phyloP scores from a whole-genome alignment of 257 asterid genomes.

The Henckelia pumila region DNA sequence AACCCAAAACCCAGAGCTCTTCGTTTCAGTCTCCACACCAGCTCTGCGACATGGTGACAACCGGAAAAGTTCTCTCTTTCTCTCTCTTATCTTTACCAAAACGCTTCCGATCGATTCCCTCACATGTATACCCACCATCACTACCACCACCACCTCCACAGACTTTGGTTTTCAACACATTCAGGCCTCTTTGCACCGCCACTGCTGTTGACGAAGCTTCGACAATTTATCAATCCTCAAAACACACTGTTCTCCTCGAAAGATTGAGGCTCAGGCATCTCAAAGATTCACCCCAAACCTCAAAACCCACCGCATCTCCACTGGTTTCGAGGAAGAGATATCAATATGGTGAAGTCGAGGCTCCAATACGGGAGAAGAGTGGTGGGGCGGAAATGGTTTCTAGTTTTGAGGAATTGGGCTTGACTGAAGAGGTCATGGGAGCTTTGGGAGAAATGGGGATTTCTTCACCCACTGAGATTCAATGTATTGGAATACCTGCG shows the following conservation, averaged over 20 bases:
- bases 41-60: slow-evolving; percentile 49
- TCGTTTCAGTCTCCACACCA: too few relatives aligned
- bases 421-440: slow-evolving; percentile 72
- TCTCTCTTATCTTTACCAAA: slow-evolving; percentile 51
- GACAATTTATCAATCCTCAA: slow-evolving; percentile 45
- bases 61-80: slow-evolving; percentile 50
- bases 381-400: slow-evolving; percentile 46
- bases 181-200: slow-evolving; percentile 64
- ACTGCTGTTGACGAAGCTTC: slow-evolving; percentile 34
- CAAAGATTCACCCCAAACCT: slow-evolving; percentile 48
- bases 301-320: slow-evolving; percentile 22
- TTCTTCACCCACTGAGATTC: slow-evolving; percentile 86
- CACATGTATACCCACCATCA: neutral
- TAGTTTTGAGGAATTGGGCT: slow-evolving; percentile 80
- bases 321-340: slow-evolving; percentile 23
- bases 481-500: slow-evolving; percentile 83
- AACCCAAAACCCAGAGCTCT: too few relatives aligned
- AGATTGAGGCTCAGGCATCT: slow-evolving; percentile 82
- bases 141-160: slow-evolving; percentile 25
- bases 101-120: slow-evolving; percentile 34
- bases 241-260: slow-evolving; percentile 77
- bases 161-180: slow-evolving; percentile 43
- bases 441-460: slow-evolving; percentile 84
- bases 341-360: slow-evolving; percentile 34
- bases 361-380: slow-evolving; percentile 41